Evolutionary conservation across 495 filamentous ascomycete species (phyloP), one percentile per base, ranked within the genome.

Genomic region (Lophium mytilinum): DNA sequence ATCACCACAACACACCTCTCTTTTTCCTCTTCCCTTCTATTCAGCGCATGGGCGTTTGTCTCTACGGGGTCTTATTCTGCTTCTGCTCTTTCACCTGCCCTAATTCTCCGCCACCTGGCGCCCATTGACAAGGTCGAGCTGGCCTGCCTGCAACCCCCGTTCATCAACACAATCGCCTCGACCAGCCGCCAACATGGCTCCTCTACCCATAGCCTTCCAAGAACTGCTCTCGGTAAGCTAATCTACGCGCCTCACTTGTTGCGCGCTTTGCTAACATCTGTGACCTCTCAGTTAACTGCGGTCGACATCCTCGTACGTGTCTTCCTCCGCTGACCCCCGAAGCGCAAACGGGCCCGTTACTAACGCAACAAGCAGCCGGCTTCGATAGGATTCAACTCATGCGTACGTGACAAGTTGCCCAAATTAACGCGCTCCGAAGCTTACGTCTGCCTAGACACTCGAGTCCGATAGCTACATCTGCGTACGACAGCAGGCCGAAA

Each of bases 391-490:
- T 99, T 97, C 78, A 95, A 94, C 71, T 87, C 87, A 72, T 96
- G 92, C 77, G 91, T 97, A 80, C 82, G 90, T 77, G 3, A 24
- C 37, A 39, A 35, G 12, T 36, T 3, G n/a, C 19, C 6, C 15
- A n/a, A 4, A 40, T 19, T 36, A 33, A 51, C 55, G 57, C 49
- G 61, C 43, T 45, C 30, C 17, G 61, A 41, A 36, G 40, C 57
- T 58, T 39, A 57, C 52, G 24, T 34, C 37, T 57, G 39, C n/a
- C 57, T 66, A 97, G 91, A 99, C 93, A 64, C 75, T 99, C 73
- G 94, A 99, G 80, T 97, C 93, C 62, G 94, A 97, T 72, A 79
- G 84, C 68, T 99, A 83, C 72, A 84, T 97, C 66, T 99, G 93
- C 74, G 86, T 97, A 64, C 87, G 94, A 64, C 92, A 99, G 73